Base-by-base conservation (phyloP, 176 grass and related monocot genomes). In the Metroxylon sagu region DNA sequence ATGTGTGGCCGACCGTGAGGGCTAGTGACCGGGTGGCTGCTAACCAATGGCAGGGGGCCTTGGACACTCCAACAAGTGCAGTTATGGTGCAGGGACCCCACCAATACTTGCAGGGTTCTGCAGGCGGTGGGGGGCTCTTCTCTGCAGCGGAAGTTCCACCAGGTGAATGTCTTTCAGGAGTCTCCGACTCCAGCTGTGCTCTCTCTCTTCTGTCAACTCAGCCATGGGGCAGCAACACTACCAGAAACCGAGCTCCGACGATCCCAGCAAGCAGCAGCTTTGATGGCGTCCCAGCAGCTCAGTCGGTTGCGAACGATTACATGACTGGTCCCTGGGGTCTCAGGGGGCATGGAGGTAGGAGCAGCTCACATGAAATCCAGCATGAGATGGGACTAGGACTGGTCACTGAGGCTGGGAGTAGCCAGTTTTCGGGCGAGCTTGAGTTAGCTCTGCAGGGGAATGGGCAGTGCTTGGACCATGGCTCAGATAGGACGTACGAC, bases 171-270 rank as follows among this genome's bases (percentile, higher is more conserved):
- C 64, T 86, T 4, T n/a, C 79, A 56, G 79, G 77, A 71, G 80
- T 84, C 71, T 55, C 83, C 7, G 90, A 90, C 80, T 95, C 86
- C 19, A 89, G 90, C 74, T 90, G 90, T 95, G 90, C 90, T 95
- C 90, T 95, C 90, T 95, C 90, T 95, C 90, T 95, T 95, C 90
- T 95, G 90, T 95, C 90, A 95, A 86, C 80, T 82, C 90, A 86
- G 67, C 83, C 77, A 70, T 86, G 79, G 79, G 76, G 72, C 77
- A 65, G 79, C 57, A 77, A 60, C 21, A 16, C 72, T 31, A 60
- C 71, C 83, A 54, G 67, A 57, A 71, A 63, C 62, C 66, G 53
- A 53, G 74, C 77, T 67, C 50, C 64, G 6, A 31, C 26, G 5
- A 54, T 79, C 25, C 23, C 64, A 15, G n/a, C 83, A 49, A 53